These are phyloP conservation scores for Ophiocordyceps australis DNA, from an alignment of 2,329 filamentous ascomycete genomes.

Conservation along the genomic window DNA sequence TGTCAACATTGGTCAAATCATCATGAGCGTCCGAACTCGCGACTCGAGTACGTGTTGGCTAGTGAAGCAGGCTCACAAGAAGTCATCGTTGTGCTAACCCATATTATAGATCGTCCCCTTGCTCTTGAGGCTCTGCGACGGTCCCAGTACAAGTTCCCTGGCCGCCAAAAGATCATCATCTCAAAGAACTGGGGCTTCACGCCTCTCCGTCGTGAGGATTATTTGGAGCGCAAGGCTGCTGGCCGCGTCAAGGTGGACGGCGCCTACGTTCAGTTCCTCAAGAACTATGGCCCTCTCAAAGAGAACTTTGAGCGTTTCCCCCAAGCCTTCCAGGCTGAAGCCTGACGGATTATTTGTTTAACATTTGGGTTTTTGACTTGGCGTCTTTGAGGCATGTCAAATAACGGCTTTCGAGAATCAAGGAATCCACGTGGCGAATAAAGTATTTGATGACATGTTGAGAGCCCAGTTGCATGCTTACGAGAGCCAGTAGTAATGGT, in stretches of 20 bases:
- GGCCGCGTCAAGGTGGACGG: constrained; percentile 92
- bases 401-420: constrained; percentile 14
- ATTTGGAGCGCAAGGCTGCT: constrained; percentile 84
- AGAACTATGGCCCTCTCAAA: constrained; percentile 74
- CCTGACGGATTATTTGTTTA: constrained; percentile 21
- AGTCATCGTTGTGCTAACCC: constrained; percentile 8
- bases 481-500: too few species aligned
- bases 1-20: constrained; percentile 99
- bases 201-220: constrained; percentile 91
- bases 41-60: constrained; percentile 68
- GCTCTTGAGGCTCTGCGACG: constrained; percentile 98
- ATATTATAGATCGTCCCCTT: constrained; percentile 53
- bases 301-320: constrained; percentile 92
- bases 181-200: constrained; percentile 99
- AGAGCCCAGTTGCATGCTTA: too few species aligned
- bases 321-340: constrained; percentile 56
- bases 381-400: constrained; percentile 27
- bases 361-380: constrained; percentile 19
- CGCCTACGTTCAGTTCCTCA: constrained; percentile 98
- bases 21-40: constrained; percentile 92
- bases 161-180: constrained; percentile 99
- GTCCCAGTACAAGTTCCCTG: constrained; percentile 99
- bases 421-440: constrained; percentile 12
- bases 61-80: too few species aligned
- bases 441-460: too few species aligned